These are phyloP conservation scores for Monosporascus sp. DNA, from an alignment of 2,329 filamentous ascomycete genomes.

Conservation along the genomic window DNA sequence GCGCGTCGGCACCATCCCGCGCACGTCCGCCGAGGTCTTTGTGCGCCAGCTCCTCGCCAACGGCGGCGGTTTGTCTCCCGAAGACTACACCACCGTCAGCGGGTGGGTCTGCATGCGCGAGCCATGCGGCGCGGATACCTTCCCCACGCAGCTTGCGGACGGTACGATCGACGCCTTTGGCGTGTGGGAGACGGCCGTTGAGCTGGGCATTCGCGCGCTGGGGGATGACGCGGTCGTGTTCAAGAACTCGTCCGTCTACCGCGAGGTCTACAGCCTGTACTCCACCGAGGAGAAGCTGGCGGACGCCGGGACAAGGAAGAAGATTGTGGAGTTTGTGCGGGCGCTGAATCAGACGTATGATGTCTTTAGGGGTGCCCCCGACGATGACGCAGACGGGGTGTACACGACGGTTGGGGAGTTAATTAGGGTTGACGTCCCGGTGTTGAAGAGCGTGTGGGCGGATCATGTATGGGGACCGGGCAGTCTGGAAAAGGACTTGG, in stretches of 20 bases:
- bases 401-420: conserved; percentile 5
- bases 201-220: conserved; percentile 24
- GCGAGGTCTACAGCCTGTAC: conserved; percentile 30
- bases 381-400: conserved; percentile 20
- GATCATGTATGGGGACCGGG: conserved; percentile 24
- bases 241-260: conserved; percentile 24
- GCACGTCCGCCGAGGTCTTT: conserved; percentile 30
- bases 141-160: conserved; percentile 23
- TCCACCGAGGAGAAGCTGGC: conserved; percentile 27
- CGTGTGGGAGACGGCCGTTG: conserved; percentile 30
- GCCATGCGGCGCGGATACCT: conserved; percentile 24
- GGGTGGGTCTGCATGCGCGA: conserved; percentile 23
- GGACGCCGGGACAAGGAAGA: conserved; percentile 19
- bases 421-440: conserved; percentile 5
- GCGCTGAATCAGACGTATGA: conserved; percentile 24
- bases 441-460: conserved; percentile 21
- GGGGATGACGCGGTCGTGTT: conserved; percentile 24
- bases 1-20: conserved; percentile 24
- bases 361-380: conserved; percentile 21
- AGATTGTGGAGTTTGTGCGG: conserved; percentile 27
- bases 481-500: conserved; percentile 17
- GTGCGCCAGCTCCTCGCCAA: conserved; percentile 23
- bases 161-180: conserved; percentile 27
- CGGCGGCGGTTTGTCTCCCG: conserved; percentile 17
- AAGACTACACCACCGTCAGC: conserved; percentile 24